Conservation (phyloP, 345 rosid genomes). For the Gossypium anomalum region DNA sequence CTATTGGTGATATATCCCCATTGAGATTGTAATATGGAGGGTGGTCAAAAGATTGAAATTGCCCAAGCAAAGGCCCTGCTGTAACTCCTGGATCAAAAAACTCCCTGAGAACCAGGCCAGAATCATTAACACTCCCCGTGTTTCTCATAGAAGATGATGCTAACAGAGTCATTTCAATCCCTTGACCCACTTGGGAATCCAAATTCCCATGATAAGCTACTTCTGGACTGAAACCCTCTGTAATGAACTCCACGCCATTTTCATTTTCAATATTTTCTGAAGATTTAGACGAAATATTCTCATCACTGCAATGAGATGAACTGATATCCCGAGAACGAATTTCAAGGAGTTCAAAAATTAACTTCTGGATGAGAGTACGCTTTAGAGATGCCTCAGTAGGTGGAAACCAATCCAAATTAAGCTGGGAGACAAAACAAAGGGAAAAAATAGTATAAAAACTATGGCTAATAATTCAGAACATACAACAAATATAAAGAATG, state of each 20-base stretch:
- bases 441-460: conserved; percentile 7
- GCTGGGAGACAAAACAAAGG: conserved; percentile 41
- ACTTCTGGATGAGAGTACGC: conserved; percentile 77
- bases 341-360: conserved; percentile 69
- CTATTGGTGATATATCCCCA: conserved; percentile 41
- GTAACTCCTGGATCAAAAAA: conserved; percentile 63
- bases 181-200: conserved; percentile 41
- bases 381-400: conserved; percentile 88
- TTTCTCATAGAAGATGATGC: conserved; percentile 56
- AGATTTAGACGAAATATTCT: conserved; percentile 37
- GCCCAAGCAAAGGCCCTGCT: conserved; percentile 60
- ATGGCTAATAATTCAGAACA: conserved; percentile 7
- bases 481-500: conserved; percentile 8
- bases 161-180: conserved; percentile 70
- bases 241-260: conserved; percentile 34
- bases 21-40: conserved; percentile 50
- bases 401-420: conserved; percentile 78
- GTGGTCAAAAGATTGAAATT: conserved; percentile 57
- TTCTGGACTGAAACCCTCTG: conserved; percentile 38
- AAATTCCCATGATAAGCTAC: conserved; percentile 42
- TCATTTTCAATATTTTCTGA: conserved; percentile 37
- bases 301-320: conserved; percentile 31
- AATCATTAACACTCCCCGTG: conserved; percentile 51
- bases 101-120: conserved; percentile 77
- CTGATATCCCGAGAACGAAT: conserved; percentile 38